These are phyloP conservation scores for Phytophthora litchii DNA, from an alignment of 352 stramenopile genomes.

Conservation along the genomic window DNA sequence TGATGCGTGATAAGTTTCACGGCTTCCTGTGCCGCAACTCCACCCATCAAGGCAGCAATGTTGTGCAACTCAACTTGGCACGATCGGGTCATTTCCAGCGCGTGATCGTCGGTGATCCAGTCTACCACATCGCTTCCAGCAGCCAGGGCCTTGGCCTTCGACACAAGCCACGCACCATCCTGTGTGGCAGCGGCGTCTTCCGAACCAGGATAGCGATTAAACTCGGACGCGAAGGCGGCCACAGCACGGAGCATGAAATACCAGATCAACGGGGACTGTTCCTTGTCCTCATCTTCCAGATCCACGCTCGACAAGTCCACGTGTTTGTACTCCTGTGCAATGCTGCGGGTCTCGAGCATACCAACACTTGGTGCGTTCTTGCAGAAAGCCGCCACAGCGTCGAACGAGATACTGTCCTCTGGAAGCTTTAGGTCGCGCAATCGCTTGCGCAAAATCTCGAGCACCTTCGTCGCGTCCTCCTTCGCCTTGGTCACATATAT, in stretches of 20 bases:
- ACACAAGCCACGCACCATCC: conserved; percentile 69
- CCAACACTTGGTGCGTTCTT: conserved; percentile 92
- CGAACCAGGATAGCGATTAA: conserved; percentile 84
- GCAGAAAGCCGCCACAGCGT: conserved; percentile 91
- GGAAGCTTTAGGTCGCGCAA: conserved; percentile 37
- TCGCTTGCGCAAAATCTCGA: conserved; percentile 38
- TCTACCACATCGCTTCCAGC: conserved; percentile 36
- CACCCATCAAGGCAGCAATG: conserved; percentile 94
- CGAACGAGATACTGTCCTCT: conserved; percentile 45
- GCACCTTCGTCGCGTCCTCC: conserved; percentile 58
- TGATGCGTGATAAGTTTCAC: conserved; percentile 98
- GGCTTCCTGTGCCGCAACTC: conserved; percentile 96
- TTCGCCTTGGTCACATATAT: conserved; percentile 93
- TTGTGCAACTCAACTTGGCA: conserved; percentile 94
- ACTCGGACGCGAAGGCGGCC: conserved; percentile 47
- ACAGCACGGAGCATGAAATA: conserved; percentile 93
- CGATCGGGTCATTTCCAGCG: conserved; percentile 92
- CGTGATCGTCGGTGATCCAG: conserved; percentile 78
- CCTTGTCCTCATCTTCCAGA: conserved; percentile 76
- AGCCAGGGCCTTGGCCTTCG: conserved; percentile 51
- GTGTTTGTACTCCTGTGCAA: conserved; percentile 84
- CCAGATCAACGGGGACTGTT: conserved; percentile 95
- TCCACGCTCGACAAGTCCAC: conserved; percentile 71
- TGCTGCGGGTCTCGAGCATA: conserved; percentile 77
- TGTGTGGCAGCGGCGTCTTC: conserved; percentile 55